phyloP scores from a whole-genome alignment of 176 grass and related monocot genomes.

The Cenchrus fungigraminus region DNA sequence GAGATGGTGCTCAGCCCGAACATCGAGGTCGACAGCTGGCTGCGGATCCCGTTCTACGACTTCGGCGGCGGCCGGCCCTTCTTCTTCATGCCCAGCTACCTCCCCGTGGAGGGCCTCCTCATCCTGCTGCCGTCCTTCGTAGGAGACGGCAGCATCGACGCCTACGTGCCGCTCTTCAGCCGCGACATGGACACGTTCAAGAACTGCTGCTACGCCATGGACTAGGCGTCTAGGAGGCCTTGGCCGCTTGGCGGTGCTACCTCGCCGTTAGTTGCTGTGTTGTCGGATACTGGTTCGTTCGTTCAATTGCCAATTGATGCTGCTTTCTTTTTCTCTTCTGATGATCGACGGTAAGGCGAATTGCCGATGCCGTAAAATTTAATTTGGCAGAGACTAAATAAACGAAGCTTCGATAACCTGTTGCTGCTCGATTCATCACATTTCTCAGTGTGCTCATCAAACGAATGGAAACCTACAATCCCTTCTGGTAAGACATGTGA shows the following conservation, averaged over 20 bases:
- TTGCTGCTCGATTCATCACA: neutral
- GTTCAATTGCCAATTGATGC: neutral
- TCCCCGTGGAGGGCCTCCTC: slow-evolving; percentile 33
- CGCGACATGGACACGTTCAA: slow-evolving; percentile 38
- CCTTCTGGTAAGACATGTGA: no score
- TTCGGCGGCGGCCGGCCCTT: slow-evolving; percentile 33
- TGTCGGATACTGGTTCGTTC: neutral
- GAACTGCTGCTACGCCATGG: slow-evolving; percentile 29
- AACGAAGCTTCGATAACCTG: neutral
- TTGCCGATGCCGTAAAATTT: neutral
- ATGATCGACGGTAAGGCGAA: neutral
- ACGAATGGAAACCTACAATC: no score
- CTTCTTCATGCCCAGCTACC: slow-evolving; percentile 47
- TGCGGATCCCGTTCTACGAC: slow-evolving; percentile 39
- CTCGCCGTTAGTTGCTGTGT: neutral
- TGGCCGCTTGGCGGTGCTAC: neutral
- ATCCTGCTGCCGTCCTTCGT: slow-evolving; percentile 34
- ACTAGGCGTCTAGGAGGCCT: neutral
- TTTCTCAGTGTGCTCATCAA: neutral
- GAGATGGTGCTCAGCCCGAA: neutral
- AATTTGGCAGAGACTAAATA: neutral
- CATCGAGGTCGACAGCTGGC: neutral
- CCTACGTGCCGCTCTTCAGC: slow-evolving; percentile 22
- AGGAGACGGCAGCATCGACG: slow-evolving; percentile 49
- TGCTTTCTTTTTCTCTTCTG: neutral